These are phyloP conservation scores for Boletales sp. DNA, from an alignment of 768 basidiomycete genomes.

Conservation along the genomic window DNA sequence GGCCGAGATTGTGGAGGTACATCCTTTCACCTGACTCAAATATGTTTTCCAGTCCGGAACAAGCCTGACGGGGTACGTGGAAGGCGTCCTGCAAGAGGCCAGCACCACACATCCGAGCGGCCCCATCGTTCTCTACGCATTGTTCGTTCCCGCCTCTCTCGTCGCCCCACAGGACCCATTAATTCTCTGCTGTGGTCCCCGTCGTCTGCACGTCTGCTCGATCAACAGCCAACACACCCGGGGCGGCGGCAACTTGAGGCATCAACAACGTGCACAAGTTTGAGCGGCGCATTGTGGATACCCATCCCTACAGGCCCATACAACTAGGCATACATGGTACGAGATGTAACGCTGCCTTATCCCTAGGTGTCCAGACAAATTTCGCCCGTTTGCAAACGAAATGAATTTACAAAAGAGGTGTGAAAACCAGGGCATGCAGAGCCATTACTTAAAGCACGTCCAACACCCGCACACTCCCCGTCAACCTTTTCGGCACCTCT, in stretches of 20 bases:
- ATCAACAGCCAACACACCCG: slow-evolving; percentile 89
- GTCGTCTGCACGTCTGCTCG: slow-evolving; percentile 80
- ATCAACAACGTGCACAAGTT: slow-evolving; percentile 76
- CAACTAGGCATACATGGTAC: no score
- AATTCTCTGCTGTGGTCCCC: slow-evolving; percentile 84
- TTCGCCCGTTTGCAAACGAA: no score
- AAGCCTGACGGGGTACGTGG: slow-evolving; percentile 73
- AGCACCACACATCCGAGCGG: slow-evolving; percentile 23
- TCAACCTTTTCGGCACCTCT: background rate
- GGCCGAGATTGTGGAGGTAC: slow-evolving; percentile 68
- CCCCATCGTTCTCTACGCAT: slow-evolving; percentile 70
- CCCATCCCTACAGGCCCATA: no score
- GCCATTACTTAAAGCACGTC: slow-evolving; percentile 9
- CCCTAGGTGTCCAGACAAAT: no score
- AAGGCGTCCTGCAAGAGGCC: slow-evolving; percentile 68
- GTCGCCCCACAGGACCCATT: slow-evolving; percentile 64
- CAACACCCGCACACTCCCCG: background rate
- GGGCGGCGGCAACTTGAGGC: slow-evolving; percentile 86
- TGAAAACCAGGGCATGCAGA: no score
- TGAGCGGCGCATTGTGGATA: no score
- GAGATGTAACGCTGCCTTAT: no score
- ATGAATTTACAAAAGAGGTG: no score
- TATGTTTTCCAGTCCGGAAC: slow-evolving; percentile 59
- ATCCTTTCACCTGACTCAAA: slow-evolving; percentile 11
- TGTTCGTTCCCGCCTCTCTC: slow-evolving; percentile 43